Base-by-base conservation (phyloP, 306 rosid genomes). In the Gastrolobium villosum region DNA sequence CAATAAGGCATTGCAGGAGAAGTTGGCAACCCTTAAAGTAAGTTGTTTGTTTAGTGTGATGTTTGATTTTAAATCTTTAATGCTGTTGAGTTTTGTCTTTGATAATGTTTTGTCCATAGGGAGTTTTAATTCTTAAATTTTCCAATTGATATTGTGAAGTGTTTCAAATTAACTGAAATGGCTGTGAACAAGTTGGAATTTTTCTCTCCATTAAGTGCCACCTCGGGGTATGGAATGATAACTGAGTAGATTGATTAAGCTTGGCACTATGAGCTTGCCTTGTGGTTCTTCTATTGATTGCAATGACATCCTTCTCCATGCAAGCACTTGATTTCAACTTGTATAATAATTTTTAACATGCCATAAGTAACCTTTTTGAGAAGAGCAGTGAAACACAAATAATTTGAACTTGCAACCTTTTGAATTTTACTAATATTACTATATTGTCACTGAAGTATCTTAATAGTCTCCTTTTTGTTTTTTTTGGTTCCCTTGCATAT, bases 1-100 rank as follows among this genome's bases (percentile, higher is more conserved):
- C 90, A 91, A 87, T 61, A 88, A 90, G 82, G 87, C 93, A 65
- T 79, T 96, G 90, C 96, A 93, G 76, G 98, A 96, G 45, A 90
- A 96, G 81, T 41, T 96, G 76, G 49, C 76, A 81, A 84, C 90
- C 20, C 49, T 88, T 2, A 95, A 84, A 83, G 99, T 95, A 91
- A 74, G 87, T 73, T 35, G 0, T 67, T 73, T 35, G 0, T 67
- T 44, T 45, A 46, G 6, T 52, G 7, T 36, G 62, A 68, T 49
- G 2, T 68, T 55, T 20, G n/a, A 37, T 50, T 43, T 10, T 20
- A 20, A 20, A 20, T 20, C 0, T 20, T 9, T 14, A 15, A 20
- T 39, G 34, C 8, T 8, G 53, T 32, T 56, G 7, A 36, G 28
- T 73, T 28, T 54, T 39, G 10, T 32, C 32, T 3, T 54, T 54